Evolutionary conservation across 805 yeast genomes (phyloP).

Genomic region (Monosporozyma servazzii): DNA sequence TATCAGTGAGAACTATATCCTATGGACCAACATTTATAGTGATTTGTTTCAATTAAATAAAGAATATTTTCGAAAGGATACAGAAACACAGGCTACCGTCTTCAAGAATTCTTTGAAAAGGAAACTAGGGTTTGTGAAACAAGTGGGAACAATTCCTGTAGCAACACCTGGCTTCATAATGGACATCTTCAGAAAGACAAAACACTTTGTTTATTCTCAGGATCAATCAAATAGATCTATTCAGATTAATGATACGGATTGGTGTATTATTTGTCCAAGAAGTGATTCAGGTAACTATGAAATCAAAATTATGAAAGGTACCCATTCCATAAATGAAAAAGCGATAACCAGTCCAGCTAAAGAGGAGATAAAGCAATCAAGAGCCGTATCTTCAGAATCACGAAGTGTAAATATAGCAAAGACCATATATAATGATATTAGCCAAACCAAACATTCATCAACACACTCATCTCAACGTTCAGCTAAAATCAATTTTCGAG

Average conservation of each 20-base stretch:
- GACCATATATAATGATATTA: neutral
- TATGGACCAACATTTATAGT: slow-evolving; percentile 26
- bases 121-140: slow-evolving; percentile 27
- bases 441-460: neutral
- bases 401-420: neutral
- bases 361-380: neutral
- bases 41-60: slow-evolving; percentile 16
- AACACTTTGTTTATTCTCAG: neutral
- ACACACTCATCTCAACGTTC: neutral
- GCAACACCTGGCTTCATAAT: slow-evolving; percentile 27
- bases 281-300: slow-evolving; percentile 18
- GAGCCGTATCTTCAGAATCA: neutral
- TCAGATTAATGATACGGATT: slow-evolving; percentile 22
- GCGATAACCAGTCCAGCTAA: neutral
- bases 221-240: neutral
- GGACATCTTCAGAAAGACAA: slow-evolving; percentile 15
- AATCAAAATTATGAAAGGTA: slow-evolving; percentile 2
- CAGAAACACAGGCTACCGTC: slow-evolving; percentile 13
- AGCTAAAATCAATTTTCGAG: neutral
- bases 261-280: slow-evolving; percentile 30
- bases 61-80: neutral
- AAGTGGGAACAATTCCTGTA: slow-evolving; percentile 24
- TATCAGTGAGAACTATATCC: slow-evolving; percentile 17
- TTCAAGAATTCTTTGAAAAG: slow-evolving; percentile 28
- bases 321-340: neutral